These are phyloP conservation scores for Calonectria fujianensis DNA, from an alignment of 2,329 filamentous ascomycete species.

Conservation along the genomic window DNA sequence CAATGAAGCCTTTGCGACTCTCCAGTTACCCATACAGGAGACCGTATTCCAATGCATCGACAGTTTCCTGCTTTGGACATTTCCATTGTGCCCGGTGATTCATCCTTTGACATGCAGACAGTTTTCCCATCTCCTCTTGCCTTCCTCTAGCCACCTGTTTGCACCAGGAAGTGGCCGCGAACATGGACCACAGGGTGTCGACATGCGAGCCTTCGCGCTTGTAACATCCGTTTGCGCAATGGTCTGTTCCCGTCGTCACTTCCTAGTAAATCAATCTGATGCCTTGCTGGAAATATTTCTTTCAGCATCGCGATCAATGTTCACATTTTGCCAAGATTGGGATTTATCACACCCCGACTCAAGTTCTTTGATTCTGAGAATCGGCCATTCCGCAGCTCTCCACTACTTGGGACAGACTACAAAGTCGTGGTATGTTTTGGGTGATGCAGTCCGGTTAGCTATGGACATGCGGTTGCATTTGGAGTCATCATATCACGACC, in stretches of 20 bases:
- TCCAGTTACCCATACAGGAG: neutral
- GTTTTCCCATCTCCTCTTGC: neutral
- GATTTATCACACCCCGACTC: slow-evolving; percentile 36
- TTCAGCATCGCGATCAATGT: slow-evolving; percentile 34
- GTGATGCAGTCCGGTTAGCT: slow-evolving; percentile 31
- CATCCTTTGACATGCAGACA: slow-evolving; percentile 6
- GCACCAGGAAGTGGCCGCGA: neutral
- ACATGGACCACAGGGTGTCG: neutral
- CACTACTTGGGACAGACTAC: slow-evolving; percentile 35
- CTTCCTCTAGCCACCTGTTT: slow-evolving; percentile 23
- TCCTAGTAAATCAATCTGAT: neutral
- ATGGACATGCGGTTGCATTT: slow-evolving; percentile 38
- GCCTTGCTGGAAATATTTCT: slow-evolving; percentile 27
- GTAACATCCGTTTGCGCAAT: slow-evolving; percentile 26
- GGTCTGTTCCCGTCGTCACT: slow-evolving; percentile 18
- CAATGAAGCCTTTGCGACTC: neutral
- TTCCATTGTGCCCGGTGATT: slow-evolving; percentile 23
- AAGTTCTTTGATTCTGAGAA: slow-evolving; percentile 30
- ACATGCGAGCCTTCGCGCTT: slow-evolving; percentile 36
- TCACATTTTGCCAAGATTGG: slow-evolving; percentile 36
- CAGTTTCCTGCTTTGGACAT: slow-evolving; percentile 17
- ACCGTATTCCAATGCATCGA: slow-evolving; percentile 24
- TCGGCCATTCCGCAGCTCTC: slow-evolving; percentile 29
- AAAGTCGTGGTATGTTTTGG: slow-evolving; percentile 34
- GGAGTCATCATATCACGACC: slow-evolving; percentile 20